These are phyloP conservation scores for Sclerotinia trifoliorum DNA, from an alignment of 2,329 filamentous ascomycete genomes.

Conservation along the genomic window DNA sequence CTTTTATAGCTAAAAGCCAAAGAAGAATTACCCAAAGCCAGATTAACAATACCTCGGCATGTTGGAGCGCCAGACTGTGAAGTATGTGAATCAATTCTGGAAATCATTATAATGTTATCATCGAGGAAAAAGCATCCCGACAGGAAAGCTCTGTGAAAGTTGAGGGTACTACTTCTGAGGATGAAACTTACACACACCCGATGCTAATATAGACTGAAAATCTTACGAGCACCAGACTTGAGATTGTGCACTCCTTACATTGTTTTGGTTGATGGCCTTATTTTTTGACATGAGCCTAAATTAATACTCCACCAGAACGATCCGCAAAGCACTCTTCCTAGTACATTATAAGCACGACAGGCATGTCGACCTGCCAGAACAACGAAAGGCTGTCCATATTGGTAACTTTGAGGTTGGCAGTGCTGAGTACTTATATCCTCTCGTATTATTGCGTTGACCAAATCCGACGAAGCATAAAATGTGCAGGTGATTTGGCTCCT, in stretches of 20 bases:
- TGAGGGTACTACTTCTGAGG: conserved; percentile 27
- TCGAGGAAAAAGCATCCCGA: conserved; percentile 25
- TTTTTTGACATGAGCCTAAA: background rate
- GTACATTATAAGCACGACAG: conserved; percentile 28
- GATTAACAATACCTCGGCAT: conserved; percentile 25
- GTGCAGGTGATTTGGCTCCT: conserved; percentile 28
- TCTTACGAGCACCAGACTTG: conserved; percentile 19
- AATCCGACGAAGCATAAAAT: conserved; percentile 29
- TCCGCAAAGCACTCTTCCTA: conserved; percentile 26
- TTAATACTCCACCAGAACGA: conserved; percentile 18
- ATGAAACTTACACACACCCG: conserved; percentile 1
- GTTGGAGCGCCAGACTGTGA: conserved; percentile 27
- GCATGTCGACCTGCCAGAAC: conserved; percentile 18
- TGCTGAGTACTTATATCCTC: background rate
- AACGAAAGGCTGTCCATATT: conserved; percentile 22
- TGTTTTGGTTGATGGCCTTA: conserved; percentile 18
- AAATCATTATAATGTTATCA: conserved; percentile 28
- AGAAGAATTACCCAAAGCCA: conserved; percentile 26
- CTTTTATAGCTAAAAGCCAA: conserved; percentile 27
- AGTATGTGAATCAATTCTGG: conserved; percentile 28
- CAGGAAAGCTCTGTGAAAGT: conserved; percentile 24
- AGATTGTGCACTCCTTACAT: conserved; percentile 32
- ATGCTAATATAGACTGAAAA: background rate
- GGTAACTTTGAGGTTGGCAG: conserved; percentile 12
- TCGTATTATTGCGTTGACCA: conserved; percentile 31